phyloP scores from a whole-genome alignment of 2,329 filamentous ascomycete species.

The Penicillium sp. region DNA sequence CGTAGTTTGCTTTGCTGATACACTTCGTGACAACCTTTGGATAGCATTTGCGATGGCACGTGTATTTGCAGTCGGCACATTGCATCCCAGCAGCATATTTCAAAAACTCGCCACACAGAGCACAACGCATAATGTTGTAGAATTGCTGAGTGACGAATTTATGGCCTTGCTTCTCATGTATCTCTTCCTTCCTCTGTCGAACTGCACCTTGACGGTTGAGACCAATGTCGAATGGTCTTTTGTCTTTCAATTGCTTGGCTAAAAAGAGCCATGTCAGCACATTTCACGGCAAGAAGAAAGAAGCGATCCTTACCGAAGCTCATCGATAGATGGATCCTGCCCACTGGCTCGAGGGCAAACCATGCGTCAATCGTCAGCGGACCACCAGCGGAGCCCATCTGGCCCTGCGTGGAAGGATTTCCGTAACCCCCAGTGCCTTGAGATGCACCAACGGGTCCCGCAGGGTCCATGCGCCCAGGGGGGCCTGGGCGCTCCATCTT shows the following conservation, averaged over 20 bases:
- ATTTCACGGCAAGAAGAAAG: neutral
- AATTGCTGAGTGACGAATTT: slow-evolving; percentile 99
- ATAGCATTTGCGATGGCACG: slow-evolving; percentile 98
- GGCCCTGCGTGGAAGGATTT: slow-evolving; percentile 33
- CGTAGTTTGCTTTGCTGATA: slow-evolving; percentile 98
- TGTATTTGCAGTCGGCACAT: slow-evolving; percentile 99
- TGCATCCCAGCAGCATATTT: slow-evolving; percentile 99
- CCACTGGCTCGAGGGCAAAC: slow-evolving; percentile 96
- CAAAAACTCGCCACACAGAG: slow-evolving; percentile 95
- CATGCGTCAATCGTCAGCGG: slow-evolving; percentile 76
- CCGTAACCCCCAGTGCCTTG: slow-evolving; percentile 32
- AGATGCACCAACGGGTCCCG: slow-evolving; percentile 54
- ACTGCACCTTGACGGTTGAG: slow-evolving; percentile 95
- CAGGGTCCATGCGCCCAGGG: slow-evolving; percentile 56
- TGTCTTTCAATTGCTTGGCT: slow-evolving; percentile 85
- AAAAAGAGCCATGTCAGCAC: slow-evolving; percentile 26
- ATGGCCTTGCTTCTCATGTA: slow-evolving; percentile 98
- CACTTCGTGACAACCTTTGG: slow-evolving; percentile 97
- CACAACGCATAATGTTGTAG: slow-evolving; percentile 99
- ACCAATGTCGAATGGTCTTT: slow-evolving; percentile 82
- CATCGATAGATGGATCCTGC: slow-evolving; percentile 87
- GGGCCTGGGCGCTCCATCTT: slow-evolving; percentile 74
- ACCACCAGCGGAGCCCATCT: slow-evolving; percentile 33
- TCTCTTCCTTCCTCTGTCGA: slow-evolving; percentile 95
- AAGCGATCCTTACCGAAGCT: slow-evolving; percentile 66